These are phyloP conservation scores for Infundibulicybe gibba DNA, from an alignment of 768 basidiomycete genomes.

Conservation along the genomic window DNA sequence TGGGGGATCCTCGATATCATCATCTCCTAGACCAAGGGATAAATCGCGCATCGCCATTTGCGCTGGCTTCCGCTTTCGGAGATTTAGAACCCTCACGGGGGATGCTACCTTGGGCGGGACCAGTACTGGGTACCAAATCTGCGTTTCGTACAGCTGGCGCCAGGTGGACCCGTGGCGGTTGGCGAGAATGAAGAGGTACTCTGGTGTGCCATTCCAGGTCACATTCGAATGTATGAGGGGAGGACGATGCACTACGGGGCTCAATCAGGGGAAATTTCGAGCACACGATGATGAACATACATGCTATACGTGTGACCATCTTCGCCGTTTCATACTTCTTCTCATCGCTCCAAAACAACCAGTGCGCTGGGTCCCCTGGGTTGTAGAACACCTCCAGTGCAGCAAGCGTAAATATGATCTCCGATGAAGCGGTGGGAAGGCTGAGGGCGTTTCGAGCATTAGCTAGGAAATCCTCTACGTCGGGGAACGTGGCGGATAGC, in stretches of 20 bases:
- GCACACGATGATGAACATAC: conserved; percentile 32
- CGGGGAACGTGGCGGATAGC: conserved; percentile 44
- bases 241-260: conserved; percentile 31
- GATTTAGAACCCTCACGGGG: conserved; percentile 22
- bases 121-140: conserved; percentile 28
- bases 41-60: conserved; percentile 21
- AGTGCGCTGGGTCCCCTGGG: conserved; percentile 53
- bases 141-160: conserved; percentile 22
- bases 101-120: conserved; percentile 25
- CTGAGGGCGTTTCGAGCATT: conserved; percentile 33
- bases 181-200: conserved; percentile 32
- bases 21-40: conserved; percentile 17
- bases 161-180: conserved; percentile 28
- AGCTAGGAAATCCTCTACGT: conserved; percentile 45
- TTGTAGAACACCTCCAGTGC: conserved; percentile 58
- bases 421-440: conserved; percentile 35
- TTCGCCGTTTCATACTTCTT: conserved; percentile 44
- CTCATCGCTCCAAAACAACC: conserved; percentile 60
- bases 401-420: conserved; percentile 50
- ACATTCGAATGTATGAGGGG: conserved; percentile 34
- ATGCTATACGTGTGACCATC: conserved; percentile 48
- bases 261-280: not conserved
- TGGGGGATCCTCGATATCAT: conserved; percentile 23
- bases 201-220: conserved; percentile 39
- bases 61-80: conserved; percentile 29